Percentiles rank a stretch among this genome's conserved stretches.
Conservation (phyloP, 495 filamentous ascomycete species). For the Aspergillus biplanus region DNA sequence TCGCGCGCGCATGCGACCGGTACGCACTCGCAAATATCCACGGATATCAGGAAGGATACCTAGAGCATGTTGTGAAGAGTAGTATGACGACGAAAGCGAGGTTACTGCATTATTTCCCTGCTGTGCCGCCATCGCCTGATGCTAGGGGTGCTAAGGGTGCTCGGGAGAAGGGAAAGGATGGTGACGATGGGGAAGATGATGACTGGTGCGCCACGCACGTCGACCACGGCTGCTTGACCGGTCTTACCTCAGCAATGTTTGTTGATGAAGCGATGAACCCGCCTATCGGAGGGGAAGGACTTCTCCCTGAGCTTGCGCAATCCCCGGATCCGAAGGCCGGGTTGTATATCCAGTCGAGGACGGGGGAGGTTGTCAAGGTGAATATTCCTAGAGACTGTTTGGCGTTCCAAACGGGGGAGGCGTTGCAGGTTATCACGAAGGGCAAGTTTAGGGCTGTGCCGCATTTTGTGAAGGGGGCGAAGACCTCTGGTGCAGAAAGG, state of each 20-base stretch:
- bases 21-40: conserved; percentile 79
- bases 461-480: conserved; percentile 85
- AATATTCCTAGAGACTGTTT: conserved; percentile 88
- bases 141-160: conserved; percentile 12
- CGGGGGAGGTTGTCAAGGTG: conserved; percentile 78
- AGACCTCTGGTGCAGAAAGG: conserved; percentile 40
- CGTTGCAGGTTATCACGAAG: conserved; percentile 82
- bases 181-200: conserved; percentile 62
- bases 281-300: not conserved
- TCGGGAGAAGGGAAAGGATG: conserved; percentile 1
- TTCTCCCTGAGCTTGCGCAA: conserved; percentile 65
- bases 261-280: conserved; percentile 68
- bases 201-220: conserved; percentile 97
- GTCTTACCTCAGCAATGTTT: conserved; percentile 94
- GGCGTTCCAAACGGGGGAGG: conserved; percentile 95
- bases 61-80: conserved; percentile 83
- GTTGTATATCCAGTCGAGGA: conserved; percentile 87
- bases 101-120: conserved; percentile 88
- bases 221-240: conserved; percentile 92
- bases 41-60: conserved; percentile 73
- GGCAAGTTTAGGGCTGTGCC: conserved; percentile 93
- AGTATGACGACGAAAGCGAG: conserved; percentile 91
- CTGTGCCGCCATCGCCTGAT: conserved; percentile 32
- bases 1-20: conserved; percentile 83
- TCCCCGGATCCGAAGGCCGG: conserved; percentile 85